Evolutionary conservation across 495 filamentous ascomycete genomes (phyloP).

Genomic region (Bacidia gigantensis): DNA sequence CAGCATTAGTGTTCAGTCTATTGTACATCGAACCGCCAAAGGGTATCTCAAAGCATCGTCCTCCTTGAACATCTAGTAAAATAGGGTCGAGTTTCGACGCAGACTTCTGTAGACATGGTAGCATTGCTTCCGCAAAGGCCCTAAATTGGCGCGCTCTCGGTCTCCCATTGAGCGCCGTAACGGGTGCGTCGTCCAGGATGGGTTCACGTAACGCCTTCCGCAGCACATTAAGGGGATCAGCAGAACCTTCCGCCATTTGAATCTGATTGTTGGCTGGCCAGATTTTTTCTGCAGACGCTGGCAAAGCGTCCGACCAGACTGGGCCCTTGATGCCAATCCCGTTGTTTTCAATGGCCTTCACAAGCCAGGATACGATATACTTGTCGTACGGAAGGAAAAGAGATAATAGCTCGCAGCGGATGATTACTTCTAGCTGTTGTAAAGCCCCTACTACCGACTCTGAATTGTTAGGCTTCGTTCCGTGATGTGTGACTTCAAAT

Average conservation of each 20-base stretch:
- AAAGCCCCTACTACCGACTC: not conserved
- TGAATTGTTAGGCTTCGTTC: not conserved
- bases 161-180: not conserved
- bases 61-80: not conserved
- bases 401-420: not conserved
- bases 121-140: not conserved
- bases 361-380: not conserved
- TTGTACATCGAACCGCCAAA: constrained; percentile 2
- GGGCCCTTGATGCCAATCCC: not conserved
- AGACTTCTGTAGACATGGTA: not conserved
- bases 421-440: not conserved
- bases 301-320: not conserved
- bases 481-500: not conserved
- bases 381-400: not conserved
- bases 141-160: not conserved
- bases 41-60: not conserved
- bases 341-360: not conserved
- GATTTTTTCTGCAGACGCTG: not conserved
- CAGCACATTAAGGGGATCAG: not conserved
- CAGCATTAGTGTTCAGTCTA: not conserved
- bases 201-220: not conserved
- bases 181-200: not conserved
- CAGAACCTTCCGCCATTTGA: not conserved
- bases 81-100: not conserved
- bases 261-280: constrained; percentile 1